A percentile compares a stretch with the other conserved stretches of the same genome.
phyloP scores from a whole-genome alignment of 129 eudicot genomes.

The Flaveria linearis region DNA sequence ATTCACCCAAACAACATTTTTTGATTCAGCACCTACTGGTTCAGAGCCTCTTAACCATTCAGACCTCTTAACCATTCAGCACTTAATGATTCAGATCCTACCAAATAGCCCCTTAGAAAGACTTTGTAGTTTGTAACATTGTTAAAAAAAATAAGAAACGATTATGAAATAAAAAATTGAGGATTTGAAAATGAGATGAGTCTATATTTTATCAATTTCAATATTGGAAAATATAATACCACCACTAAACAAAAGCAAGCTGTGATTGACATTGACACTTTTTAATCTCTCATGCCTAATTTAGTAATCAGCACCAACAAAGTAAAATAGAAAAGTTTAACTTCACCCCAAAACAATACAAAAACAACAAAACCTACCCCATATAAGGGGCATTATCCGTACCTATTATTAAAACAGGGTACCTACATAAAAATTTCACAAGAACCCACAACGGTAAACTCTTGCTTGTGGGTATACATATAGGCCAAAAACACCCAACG shows the following conservation, averaged over 20 bases:
- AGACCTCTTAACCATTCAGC: no score
- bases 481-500: background rate
- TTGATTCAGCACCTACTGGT: no score
- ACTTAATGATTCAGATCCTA: no score
- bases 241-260: constrained; percentile 15
- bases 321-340: background rate
- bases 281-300: background rate
- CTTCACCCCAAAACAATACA: constrained; percentile 19
- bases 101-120: no score
- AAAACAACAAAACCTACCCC: constrained; percentile 1
- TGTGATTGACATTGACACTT: constrained; percentile 22
- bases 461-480: constrained; percentile 22
- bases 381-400: background rate
- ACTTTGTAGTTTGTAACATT: no score
- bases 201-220: no score
- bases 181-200: no score
- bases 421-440: constrained; percentile 16
- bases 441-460: constrained; percentile 37
- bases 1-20: no score
- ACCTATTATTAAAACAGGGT: background rate
- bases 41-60: no score
- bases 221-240: background rate
- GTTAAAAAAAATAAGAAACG: no score
- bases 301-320: constrained; percentile 17
- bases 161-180: no score